Evolutionary conservation across 2,329 filamentous ascomycete genomes (phyloP), one percentile per base, ranked within the genome.

Genomic region (Trichoderma breve): DNA sequence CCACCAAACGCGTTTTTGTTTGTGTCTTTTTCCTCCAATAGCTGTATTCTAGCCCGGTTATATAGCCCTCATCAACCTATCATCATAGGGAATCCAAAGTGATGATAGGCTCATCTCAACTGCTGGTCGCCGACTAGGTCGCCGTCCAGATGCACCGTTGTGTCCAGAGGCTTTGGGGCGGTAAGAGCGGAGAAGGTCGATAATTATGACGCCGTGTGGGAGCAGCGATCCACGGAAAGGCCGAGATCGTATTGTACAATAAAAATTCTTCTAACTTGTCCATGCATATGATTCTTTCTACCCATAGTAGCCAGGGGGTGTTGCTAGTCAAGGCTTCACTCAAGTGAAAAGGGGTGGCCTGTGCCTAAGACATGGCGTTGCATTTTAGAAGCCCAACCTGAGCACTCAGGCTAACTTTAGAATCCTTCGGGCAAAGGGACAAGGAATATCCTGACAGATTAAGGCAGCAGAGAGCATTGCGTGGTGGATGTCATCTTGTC

Each of bases 11-110:
- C 7, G 39, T 21, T 51, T 51, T 51, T 51, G 4, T 21, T 12
- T 21, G n/a, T 9, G 4, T 21, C 4, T 1, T 21, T 51, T 21
- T 51, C n/a, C n/a, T 51, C 43, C n/a, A 21, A 21, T 51, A 9
- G 43, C 4, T n/a, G 43, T 3, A 21, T 1, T 21, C 9, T 11
- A 11, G 4, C 3, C 4, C 9, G n/a, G n/a, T 9, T 21, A 21
- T 51, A 21, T 4, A 6, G 4, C 9, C n/a, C 15, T 51, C 4
- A 11, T 6, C 3, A 11, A 21, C 1, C 1, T 11, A 4, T 21
- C n/a, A 21, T 12, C 8, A 51, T 21, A 4, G 43, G 2, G n/a
- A 4, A n/a, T 4, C 0, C n/a, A 12, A 3, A 12, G 12, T 1
- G 1, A 6, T 6, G 2, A 21, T 21, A 21, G n/a, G 43, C 5